Conservation (phyloP, 73 alveolate genomes). For the Paramecium octaurelia region DNA sequence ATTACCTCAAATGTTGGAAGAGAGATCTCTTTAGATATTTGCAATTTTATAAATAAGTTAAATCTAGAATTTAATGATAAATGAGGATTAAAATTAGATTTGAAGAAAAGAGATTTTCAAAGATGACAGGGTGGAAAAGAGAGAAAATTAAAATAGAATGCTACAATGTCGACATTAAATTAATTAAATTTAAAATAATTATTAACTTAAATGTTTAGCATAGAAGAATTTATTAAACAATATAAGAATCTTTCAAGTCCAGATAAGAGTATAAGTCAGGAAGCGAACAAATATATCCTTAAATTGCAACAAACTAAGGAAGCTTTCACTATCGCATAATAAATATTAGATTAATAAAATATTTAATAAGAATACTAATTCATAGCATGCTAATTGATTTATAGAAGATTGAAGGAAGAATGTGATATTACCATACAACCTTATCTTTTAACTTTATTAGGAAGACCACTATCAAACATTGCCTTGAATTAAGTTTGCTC, state of each 20-base stretch:
- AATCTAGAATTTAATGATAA: neutral
- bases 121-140: neutral
- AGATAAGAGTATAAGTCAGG: neutral
- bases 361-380: neutral
- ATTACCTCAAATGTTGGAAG: neutral
- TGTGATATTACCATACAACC: neutral
- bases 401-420: slow-evolving; percentile 13
- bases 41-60: neutral
- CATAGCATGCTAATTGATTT: slow-evolving; percentile 20
- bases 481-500: slow-evolving; percentile 25
- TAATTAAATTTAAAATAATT: neutral
- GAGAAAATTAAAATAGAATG: neutral
- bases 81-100: neutral
- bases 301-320: neutral
- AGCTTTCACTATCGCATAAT: neutral
- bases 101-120: neutral
- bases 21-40: slow-evolving; percentile 23
- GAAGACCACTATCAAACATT: neutral
- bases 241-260: neutral
- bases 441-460: neutral
- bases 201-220: neutral
- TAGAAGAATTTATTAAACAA: neutral
- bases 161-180: neutral
- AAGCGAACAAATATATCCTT: neutral
- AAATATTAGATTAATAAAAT: neutral